Conservation (phyloP, 2,329 filamentous ascomycete genomes). For the Colletotrichum noveboracense region DNA sequence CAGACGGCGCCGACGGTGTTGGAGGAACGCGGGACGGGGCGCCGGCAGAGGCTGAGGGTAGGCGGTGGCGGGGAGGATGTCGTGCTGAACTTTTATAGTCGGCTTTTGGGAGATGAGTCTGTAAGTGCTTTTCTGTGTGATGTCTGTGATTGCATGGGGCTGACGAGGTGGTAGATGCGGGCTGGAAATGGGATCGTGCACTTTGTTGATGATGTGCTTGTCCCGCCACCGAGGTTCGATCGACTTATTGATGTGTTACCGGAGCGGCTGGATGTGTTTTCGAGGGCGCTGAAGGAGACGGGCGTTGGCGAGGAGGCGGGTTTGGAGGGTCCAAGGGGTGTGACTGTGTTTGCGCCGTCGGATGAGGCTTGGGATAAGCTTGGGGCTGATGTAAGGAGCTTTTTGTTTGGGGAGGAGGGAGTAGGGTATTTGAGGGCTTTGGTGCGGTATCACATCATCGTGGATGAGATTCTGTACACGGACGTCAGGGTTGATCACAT, state of each 20-base stretch:
- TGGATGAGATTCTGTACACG: not conserved
- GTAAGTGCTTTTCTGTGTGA: not conserved
- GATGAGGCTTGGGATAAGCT: not conserved
- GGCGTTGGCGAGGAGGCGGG: not conserved
- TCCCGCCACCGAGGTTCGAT: conserved; percentile 8
- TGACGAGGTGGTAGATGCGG: not conserved
- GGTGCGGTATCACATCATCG: conserved; percentile 1
- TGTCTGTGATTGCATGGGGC: not conserved
- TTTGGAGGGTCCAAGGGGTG: not conserved
- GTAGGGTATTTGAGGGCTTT: not conserved
- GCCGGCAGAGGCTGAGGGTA: not conserved
- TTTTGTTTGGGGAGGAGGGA: not conserved
- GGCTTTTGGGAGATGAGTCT: not conserved
- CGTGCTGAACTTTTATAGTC: not conserved
- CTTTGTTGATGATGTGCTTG: conserved; percentile 8
- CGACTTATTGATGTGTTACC: not conserved
- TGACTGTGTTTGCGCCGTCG: conserved; percentile 8
- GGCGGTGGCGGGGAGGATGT: not conserved
- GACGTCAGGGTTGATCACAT: not conserved
- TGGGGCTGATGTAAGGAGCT: not conserved
- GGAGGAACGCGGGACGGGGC: not conserved
- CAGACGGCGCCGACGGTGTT: not conserved
- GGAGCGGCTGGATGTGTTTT: not conserved
- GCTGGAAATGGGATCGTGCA: not conserved
- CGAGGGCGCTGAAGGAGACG: not conserved